Base-by-base conservation (phyloP, 352 stramenopile genomes). In the Pythium guiyangense region DNA sequence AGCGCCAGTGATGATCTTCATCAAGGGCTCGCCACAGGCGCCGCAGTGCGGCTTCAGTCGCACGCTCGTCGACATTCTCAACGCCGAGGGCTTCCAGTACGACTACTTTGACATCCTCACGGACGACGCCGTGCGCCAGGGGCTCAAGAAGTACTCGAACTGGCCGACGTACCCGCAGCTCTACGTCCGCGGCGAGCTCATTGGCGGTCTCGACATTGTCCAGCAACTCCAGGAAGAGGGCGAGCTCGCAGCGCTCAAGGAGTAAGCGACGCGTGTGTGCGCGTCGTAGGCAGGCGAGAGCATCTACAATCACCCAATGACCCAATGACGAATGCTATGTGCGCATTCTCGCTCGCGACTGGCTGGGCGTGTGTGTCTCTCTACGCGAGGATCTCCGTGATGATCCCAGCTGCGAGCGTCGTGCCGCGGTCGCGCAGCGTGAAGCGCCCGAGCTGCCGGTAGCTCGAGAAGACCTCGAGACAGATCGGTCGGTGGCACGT, bases 141-240 rank as follows among this genome's bases (percentile, higher is more conserved):
- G 92, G 14, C 82, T 99, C 46, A 99, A 99, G 74, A 91, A 95
- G 61, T 98, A 93, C 68, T 97, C 80, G 11, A 98, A 99, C 79
- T 99, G 97, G 97, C 96, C 96, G 11, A 99, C 97, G 18, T 99
- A 96, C 77, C 97, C 97, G 12, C 95, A 99, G 68, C 66, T 99
- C 6, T 99, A 99, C 77, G 86, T 98, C 26, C 90, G 97, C 37
- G 97, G 97, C 48, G 93, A 99, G 67, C 84, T 99, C 60, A 83
- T 99, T 14, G 97, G 97, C 60, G 97, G 97, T 17, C 78, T 99
- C 52, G 97, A 99, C 71, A 98, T 99, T 68, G 78, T 99, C 27
- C 94, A 97, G 71, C 96, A 99, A 69, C 83, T 99, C 61, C 80
- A 95, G 51, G 83, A 97, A 54, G 84, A 93, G 22, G 87, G 82